phyloP scores from a whole-genome alignment of 768 basidiomycete species.

The Trametes cinnabarina region DNA sequence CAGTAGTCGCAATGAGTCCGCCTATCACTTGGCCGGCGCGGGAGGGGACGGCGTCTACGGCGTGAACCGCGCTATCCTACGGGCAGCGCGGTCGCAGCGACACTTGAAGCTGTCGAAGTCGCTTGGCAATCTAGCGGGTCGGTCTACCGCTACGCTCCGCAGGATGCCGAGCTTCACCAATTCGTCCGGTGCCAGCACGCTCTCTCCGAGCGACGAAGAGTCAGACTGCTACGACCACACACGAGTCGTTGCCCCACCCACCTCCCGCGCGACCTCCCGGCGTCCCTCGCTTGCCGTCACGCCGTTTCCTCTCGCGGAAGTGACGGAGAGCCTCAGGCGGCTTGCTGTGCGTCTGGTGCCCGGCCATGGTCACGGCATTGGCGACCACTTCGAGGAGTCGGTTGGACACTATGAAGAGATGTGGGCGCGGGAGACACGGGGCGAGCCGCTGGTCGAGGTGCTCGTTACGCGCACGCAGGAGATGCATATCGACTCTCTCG shows the following conservation, averaged over 20 bases:
- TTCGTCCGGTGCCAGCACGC: not conserved
- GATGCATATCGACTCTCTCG: not conserved
- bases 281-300: conserved; percentile 4
- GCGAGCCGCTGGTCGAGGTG: conserved; percentile 13
- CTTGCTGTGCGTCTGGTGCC: conserved; percentile 1
- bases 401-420: conserved; percentile 12
- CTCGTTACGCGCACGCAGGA: conserved; percentile 5
- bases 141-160: conserved; percentile 5
- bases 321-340: conserved; percentile 12
- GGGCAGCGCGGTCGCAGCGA: not conserved
- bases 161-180: not conserved
- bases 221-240: not conserved
- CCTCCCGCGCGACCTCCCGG: not conserved
- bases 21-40: conserved; percentile 2
- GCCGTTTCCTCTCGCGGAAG: conserved; percentile 2
- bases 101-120: conserved; percentile 3
- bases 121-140: not conserved
- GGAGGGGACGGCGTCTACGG: conserved; percentile 8
- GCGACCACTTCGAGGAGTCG: conserved; percentile 16
- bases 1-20: not conserved
- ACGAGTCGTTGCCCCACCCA: not conserved
- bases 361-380: not conserved
- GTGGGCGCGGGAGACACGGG: conserved; percentile 12
- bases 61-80: conserved; percentile 15
- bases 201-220: not conserved